phyloP scores from a whole-genome alignment of 306 rosid genomes.

The Begonia masoniana region DNA sequence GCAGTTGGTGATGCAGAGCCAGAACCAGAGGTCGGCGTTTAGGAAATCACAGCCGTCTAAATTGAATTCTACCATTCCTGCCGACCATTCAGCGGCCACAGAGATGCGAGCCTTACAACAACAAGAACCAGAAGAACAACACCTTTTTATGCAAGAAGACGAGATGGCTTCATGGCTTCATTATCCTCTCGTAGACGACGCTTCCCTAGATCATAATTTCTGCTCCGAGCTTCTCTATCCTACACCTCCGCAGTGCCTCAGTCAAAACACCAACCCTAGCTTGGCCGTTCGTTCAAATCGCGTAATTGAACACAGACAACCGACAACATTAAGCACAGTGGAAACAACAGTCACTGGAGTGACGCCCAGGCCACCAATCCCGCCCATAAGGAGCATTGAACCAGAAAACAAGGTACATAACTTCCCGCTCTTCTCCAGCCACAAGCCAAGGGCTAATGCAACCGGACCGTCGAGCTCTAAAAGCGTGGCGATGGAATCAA shows the following conservation, averaged over 20 bases:
- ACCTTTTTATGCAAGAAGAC: constrained; percentile 62
- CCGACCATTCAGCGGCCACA: constrained; percentile 13
- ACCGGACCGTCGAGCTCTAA: constrained; percentile 24
- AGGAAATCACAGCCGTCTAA: constrained; percentile 16
- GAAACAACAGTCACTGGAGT: background rate
- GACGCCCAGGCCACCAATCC: constrained; percentile 29
- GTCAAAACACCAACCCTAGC: constrained; percentile 5
- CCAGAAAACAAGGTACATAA: constrained; percentile 16
- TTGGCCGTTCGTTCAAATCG: constrained; percentile 8
- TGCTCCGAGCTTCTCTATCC: constrained; percentile 32
- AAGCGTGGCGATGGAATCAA: constrained; percentile 18
- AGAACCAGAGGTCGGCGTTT: constrained; percentile 25
- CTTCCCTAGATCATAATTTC: constrained; percentile 36
- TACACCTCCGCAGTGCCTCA: constrained; percentile 2
- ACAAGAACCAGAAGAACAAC: constrained; percentile 7
- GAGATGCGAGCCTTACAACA: constrained; percentile 19
- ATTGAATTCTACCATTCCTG: constrained; percentile 14
- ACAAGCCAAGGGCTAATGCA: constrained; percentile 16
- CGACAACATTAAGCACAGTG: background rate
- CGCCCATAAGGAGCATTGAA: constrained; percentile 17
- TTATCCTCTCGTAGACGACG: constrained; percentile 46
- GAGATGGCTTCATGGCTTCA: constrained; percentile 73
- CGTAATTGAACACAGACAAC: constrained; percentile 16
- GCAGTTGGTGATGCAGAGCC: constrained; percentile 42
- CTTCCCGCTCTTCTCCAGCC: constrained; percentile 25